These are phyloP conservation scores for Zygosaccharomyces bisporus DNA, from an alignment of 805 yeast genomes.

Conservation along the genomic window DNA sequence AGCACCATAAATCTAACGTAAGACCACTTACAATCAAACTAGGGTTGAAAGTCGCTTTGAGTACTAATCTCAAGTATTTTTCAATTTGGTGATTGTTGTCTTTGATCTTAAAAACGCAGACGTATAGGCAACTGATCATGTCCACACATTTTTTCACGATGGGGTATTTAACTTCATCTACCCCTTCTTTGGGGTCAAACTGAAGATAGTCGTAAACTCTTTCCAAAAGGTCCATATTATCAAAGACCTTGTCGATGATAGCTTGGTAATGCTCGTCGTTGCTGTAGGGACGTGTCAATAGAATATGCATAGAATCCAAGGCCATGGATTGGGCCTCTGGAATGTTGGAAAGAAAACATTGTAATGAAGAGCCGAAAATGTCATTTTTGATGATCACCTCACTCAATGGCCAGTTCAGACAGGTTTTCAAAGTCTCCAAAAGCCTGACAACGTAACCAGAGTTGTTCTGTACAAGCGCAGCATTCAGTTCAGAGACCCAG, in stretches of 20 bases:
- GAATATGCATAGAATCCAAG: conserved; percentile 83
- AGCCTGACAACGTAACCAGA: conserved; percentile 59
- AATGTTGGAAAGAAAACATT: conserved; percentile 54
- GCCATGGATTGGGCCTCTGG: conserved; percentile 75
- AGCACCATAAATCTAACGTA: conserved; percentile 91
- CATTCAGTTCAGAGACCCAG: conserved; percentile 58
- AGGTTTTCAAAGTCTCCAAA: conserved; percentile 79
- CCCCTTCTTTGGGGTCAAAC: conserved; percentile 57
- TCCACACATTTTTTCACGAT: conserved; percentile 87
- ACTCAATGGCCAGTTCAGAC: conserved; percentile 89
- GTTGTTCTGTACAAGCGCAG: conserved; percentile 41
- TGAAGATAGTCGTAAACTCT: conserved; percentile 53
- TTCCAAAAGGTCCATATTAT: conserved; percentile 67
- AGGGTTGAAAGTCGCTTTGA: conserved; percentile 77
- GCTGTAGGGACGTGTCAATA: conserved; percentile 75
- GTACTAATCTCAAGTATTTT: conserved; percentile 67
- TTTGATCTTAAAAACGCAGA: conserved; percentile 55
- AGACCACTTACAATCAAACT: conserved; percentile 88
- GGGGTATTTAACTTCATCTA: conserved; percentile 77
- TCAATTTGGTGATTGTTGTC: conserved; percentile 51
- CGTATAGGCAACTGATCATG: conserved; percentile 52
- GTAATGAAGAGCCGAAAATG: conserved; percentile 59
- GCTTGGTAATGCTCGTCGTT: conserved; percentile 65
- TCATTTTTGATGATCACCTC: conserved; percentile 63
- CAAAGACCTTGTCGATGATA: conserved; percentile 76